Evolutionary conservation across 1,284 basidiomycete species (phyloP).

Genomic region (Ganoderma sp.): DNA sequence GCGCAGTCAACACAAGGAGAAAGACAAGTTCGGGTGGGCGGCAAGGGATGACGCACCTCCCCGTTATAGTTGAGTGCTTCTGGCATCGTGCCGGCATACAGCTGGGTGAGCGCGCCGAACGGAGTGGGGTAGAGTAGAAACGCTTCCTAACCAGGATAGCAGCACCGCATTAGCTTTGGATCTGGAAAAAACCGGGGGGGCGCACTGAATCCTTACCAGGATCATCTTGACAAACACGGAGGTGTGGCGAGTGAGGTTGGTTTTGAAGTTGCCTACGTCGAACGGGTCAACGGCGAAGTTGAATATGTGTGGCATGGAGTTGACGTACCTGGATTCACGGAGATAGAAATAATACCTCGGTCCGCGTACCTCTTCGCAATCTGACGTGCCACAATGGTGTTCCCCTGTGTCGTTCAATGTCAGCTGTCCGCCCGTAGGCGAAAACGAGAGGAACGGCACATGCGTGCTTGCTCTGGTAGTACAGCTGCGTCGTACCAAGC

Average conservation of each 20-base stretch:
- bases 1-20: no score
- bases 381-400: constrained; percentile 17
- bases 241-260: constrained; percentile 22
- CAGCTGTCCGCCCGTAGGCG: not conserved
- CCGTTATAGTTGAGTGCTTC: constrained; percentile 34
- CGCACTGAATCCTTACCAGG: constrained; percentile 13
- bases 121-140: constrained; percentile 28
- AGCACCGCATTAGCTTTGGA: not conserved
- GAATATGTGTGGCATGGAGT: no score
- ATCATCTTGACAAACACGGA: constrained; percentile 10
- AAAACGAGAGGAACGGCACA: constrained; percentile 1
- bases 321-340: constrained; percentile 42
- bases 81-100: constrained; percentile 36
- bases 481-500: constrained; percentile 40
- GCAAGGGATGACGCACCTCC: constrained; percentile 29
- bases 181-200: no score
- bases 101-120: constrained; percentile 36
- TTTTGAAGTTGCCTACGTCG: constrained; percentile 32
- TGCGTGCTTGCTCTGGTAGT: constrained; percentile 53
- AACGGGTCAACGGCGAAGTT: not conserved
- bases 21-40: no score
- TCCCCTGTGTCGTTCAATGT: constrained; percentile 1
- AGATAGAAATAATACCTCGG: constrained; percentile 45
- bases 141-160: not conserved
- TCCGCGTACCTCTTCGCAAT: constrained; percentile 38